Evolutionary conservation across 108 stramenopile species (phyloP), one percentile per base, ranked within the genome.

Genomic region (Pseudonitzschia multiseries): DNA sequence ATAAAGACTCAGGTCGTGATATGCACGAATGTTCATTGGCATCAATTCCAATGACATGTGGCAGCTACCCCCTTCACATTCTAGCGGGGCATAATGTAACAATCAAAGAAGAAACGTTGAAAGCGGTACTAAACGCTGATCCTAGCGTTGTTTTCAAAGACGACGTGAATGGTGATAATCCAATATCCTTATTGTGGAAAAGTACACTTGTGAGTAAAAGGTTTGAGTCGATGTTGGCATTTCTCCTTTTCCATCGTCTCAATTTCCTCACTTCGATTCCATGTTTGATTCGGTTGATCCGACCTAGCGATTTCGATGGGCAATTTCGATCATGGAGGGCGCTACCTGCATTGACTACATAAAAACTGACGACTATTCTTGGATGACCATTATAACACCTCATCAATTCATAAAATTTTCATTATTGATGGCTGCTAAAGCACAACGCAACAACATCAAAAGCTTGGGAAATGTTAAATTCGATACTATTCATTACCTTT

Each of bases 101-200:
- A 12, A 73, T 81, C 28, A 62, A 62, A 14, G 44, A 69, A 40
- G 43, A 69, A 32, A 51, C 69, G 13, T 60, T 81, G 48, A 29
- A 56, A 27, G 17, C 53, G 2, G 40, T 81, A 0, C 21, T 81
- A 17, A 8, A 63, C 5, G 73, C 73, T 1, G 64, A 70, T 31
- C 71, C 65, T 10, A 60, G 18, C 13, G 63, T 70, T 12, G 26
- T 59, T 12, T 51, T 50, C 42, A 53, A 64, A 43, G 70, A 71
- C 8, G 76, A 81, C 63, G 22, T 36, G 17, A 32, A 72, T 40
- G 80, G 80, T 17, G 75, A 81, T 53, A 76, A 68, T 54, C 72
- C 80, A n/a, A 54, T 81, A 31, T 69, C 71, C 13, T 56, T 77
- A 6, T 46, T 81, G 40, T 81, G 76, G 75, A 76, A 81, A 46